Percentiles rank a stretch among this genome's conserved stretches.
These are phyloP conservation scores for Centrapalus pauciflorus DNA, from an alignment of 129 eudicot genomes.

Conservation along the genomic window DNA sequence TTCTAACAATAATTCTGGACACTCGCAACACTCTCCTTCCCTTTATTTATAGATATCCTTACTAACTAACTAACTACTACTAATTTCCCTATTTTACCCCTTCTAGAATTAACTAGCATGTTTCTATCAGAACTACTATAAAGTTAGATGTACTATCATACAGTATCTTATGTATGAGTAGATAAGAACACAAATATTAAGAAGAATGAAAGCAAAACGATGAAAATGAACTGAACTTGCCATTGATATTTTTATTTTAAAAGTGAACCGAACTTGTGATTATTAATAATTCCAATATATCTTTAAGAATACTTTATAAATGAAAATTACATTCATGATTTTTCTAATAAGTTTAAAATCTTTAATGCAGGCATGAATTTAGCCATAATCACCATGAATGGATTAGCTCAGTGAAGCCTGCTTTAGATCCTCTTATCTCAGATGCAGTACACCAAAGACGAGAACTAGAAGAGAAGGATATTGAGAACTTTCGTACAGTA, in stretches of 20 bases:
- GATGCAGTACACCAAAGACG: slow-evolving; percentile 35
- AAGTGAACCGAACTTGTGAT: too few species aligned
- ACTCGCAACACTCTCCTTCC: too few species aligned
- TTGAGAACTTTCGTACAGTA: slow-evolving; percentile 46
- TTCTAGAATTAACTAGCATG: too few species aligned
- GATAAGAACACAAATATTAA: background rate
- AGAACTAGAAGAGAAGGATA: slow-evolving; percentile 40
- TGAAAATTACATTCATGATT: slow-evolving; percentile 9
- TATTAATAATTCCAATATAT: background rate
- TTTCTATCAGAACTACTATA: too few species aligned
- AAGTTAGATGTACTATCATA: too few species aligned
- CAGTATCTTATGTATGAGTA: too few species aligned
- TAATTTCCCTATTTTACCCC: too few species aligned
- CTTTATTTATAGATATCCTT: too few species aligned
- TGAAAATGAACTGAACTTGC: background rate
- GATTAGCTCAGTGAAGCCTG: slow-evolving; percentile 60
- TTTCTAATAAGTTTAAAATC: background rate
- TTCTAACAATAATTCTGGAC: too few species aligned
- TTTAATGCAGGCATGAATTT: slow-evolving; percentile 67
- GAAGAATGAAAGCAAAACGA: background rate
- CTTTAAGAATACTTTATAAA: background rate
- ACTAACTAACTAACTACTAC: too few species aligned
- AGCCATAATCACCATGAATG: slow-evolving; percentile 73
- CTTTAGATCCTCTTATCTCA: slow-evolving; percentile 55
- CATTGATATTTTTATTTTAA: background rate